Evolutionary conservation across 441 rosid genomes (phyloP), one percentile per base, ranked within the genome.

Genomic region (Aquilaria agallochum): DNA sequence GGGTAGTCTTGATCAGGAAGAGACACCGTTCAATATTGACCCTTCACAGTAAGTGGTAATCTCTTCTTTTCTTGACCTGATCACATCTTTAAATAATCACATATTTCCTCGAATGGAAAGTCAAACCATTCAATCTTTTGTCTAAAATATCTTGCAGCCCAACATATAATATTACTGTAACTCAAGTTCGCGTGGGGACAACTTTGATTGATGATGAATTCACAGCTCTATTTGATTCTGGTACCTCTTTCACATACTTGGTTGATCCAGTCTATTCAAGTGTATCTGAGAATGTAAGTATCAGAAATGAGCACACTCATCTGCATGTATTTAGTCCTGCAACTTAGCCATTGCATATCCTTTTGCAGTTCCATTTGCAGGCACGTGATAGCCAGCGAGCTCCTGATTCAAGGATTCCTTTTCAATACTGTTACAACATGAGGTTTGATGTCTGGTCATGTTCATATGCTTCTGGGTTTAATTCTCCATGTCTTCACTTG

Each of bases 161-260:
- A 30, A 72, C 77, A 63, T 84, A 84, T 63, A 84, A 82, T 67
- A 67, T 87, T 55, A 77, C 82, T 1, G 68, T 70, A 51, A 76
- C 86, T 60, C 78, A 84, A 55, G 68, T 84, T 42, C 83, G 75
- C 40, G 80, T 79, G 45, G 93, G 86, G 68, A 78, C 75, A 33
- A 67, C 79, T 60, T 68, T 67, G 9, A 69, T 77, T 33, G 75
- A 74, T 58, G 79, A 56, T 34, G 82, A 82, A 60, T 68, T 80
- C 46, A 78, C 90, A 1, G 73, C 88, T 49, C 84, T 82, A 53
- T 84, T 87, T 70, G 79, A 87, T 68, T 74, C 90, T 11, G 77
- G 90, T 27, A 87, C 90, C 58, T 82, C 90, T 5, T 87, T 87
- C 64, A 80, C 88, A 40, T 80, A 84, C 68, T 71, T 87, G 74